These are phyloP conservation scores for Wickerhamiella infanticola DNA, from an alignment of 1,139 yeast species.

Conservation along the genomic window DNA sequence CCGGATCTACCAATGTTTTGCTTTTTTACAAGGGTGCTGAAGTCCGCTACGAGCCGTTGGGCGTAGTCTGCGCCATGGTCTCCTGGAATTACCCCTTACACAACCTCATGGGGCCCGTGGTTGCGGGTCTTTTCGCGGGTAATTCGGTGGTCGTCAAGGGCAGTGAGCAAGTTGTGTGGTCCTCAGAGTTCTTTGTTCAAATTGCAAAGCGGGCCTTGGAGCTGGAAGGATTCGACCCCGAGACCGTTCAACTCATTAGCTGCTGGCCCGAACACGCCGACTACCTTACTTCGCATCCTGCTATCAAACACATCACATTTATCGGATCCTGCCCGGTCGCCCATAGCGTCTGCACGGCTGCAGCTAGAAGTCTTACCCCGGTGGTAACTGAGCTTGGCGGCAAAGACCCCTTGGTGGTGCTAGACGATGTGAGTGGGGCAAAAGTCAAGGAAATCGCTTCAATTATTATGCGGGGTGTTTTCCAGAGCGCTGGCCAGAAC, in stretches of 20 bases:
- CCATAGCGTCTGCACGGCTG: constrained; percentile 66
- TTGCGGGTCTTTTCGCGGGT: constrained; percentile 79
- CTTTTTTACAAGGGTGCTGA: constrained; percentile 82
- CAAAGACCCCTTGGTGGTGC: constrained; percentile 74
- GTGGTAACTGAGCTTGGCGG: constrained; percentile 95
- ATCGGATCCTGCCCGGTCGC: constrained; percentile 95
- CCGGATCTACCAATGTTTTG: constrained; percentile 73
- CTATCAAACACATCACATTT: constrained; percentile 73
- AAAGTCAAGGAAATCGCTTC: constrained; percentile 52
- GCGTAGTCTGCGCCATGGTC: constrained; percentile 76
- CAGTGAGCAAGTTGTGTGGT: constrained; percentile 93
- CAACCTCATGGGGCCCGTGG: constrained; percentile 79
- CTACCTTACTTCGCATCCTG: constrained; percentile 68
- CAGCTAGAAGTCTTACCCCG: constrained; percentile 72
- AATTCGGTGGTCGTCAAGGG: constrained; percentile 84
- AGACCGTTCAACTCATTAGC: constrained; percentile 64
- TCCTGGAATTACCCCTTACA: constrained; percentile 95
- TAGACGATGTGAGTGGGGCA: constrained; percentile 35
- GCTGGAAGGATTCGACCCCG: constrained; percentile 60
- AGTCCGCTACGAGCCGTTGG: constrained; percentile 80
- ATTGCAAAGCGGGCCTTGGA: constrained; percentile 57
- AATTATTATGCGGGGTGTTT: constrained; percentile 80
- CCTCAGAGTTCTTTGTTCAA: constrained; percentile 60
- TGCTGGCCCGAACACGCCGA: constrained; percentile 79
- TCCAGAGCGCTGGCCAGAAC: constrained; percentile 94